These are phyloP conservation scores for Symmetrospora coprosmae DNA, from an alignment of 768 basidiomycete species.

Conservation along the genomic window DNA sequence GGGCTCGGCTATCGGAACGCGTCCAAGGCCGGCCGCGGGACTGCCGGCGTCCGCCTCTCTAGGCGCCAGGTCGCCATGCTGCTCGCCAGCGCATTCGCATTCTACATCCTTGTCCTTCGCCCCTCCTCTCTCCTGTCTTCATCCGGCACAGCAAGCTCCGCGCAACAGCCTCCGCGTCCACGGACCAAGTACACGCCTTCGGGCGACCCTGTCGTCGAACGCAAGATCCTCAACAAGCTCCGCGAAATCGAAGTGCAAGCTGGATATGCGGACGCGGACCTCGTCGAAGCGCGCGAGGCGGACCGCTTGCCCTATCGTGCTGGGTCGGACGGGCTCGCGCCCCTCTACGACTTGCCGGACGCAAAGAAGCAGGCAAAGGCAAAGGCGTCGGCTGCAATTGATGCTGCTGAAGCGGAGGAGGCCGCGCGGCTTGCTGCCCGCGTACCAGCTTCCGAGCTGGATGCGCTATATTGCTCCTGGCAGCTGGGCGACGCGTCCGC, in stretches of 20 bases:
- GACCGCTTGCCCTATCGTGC: not conserved
- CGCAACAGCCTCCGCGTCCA: not conserved
- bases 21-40: not conserved
- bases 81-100: not conserved
- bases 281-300: conserved; percentile 9
- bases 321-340: not conserved
- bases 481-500: too few relatives aligned
- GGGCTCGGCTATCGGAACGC: not conserved
- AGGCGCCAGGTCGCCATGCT: not conserved
- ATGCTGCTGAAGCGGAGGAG: not conserved
- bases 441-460: not conserved
- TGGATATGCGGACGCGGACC: not conserved
- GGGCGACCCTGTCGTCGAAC: conserved; percentile 24
- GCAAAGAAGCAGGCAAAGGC: not conserved
- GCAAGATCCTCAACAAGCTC: conserved; percentile 28
- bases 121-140: not conserved
- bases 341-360: conserved; percentile 16
- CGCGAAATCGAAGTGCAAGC: conserved; percentile 27
- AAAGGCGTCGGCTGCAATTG: not conserved
- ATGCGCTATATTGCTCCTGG: not conserved
- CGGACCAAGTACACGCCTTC: not conserved
- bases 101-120: not conserved
- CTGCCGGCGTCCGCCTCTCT: not conserved
- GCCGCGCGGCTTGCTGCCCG: not conserved
- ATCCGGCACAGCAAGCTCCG: not conserved